A percentile compares a stretch with the other conserved stretches of the same genome.
Evolutionary conservation across 2,329 filamentous ascomycete species (phyloP).

Genomic region (Massarina eburnea): DNA sequence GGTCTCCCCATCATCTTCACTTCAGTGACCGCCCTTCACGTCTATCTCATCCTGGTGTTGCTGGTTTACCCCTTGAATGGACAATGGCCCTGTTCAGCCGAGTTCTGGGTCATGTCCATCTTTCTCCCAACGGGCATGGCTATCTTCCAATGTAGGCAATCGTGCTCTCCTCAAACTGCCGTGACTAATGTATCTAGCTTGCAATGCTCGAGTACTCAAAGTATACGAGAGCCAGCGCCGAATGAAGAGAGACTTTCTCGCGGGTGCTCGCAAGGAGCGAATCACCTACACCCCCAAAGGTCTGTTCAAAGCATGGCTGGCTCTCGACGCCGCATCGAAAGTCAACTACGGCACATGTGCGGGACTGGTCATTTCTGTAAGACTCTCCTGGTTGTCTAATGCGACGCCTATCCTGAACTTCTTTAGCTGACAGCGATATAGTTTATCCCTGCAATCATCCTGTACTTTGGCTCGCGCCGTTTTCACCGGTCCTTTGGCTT

Average conservation of each 20-base stretch:
- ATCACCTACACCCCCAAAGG: constrained; percentile 31
- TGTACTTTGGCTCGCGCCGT: constrained; percentile 66
- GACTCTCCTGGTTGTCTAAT: constrained; percentile 4
- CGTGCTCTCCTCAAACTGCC: not conserved
- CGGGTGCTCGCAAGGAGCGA: constrained; percentile 37
- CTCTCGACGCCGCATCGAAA: constrained; percentile 36
- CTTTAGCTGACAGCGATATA: constrained; percentile 35
- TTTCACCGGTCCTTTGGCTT: constrained; percentile 63
- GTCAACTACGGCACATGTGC: constrained; percentile 34
- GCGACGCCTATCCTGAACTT: constrained; percentile 1
- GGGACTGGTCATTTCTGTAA: constrained; percentile 35
- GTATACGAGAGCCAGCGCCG: constrained; percentile 40
- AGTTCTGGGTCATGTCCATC: constrained; percentile 44
- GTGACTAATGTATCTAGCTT: constrained; percentile 22
- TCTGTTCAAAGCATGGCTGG: constrained; percentile 31
- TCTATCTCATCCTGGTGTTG: constrained; percentile 40
- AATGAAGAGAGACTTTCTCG: constrained; percentile 37
- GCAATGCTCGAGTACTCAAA: constrained; percentile 40
- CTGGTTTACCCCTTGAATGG: constrained; percentile 43
- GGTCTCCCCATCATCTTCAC: constrained; percentile 37
- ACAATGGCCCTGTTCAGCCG: constrained; percentile 37
- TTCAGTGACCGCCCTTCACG: constrained; percentile 38
- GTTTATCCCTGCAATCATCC: constrained; percentile 60
- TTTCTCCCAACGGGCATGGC: constrained; percentile 43
- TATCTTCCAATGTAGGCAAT: constrained; percentile 37